Base-by-base conservation (phyloP, 768 basidiomycete species). In the Tephrocybe sp. region DNA sequence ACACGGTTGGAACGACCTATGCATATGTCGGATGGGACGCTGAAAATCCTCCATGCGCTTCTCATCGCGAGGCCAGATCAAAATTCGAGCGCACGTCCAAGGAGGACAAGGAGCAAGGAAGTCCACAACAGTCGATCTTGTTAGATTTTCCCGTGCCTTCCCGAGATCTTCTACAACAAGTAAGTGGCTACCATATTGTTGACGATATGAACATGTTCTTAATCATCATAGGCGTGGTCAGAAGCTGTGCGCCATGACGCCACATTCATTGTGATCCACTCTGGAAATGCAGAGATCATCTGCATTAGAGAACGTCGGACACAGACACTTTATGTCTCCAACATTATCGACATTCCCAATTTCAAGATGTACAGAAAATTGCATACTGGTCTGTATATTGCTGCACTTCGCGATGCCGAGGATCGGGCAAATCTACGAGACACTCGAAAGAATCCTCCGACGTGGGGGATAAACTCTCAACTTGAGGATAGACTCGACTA, bases 271-370 rank as follows among this genome's bases (percentile, higher is more conserved):
- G 37, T 44, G 2, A 37, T 50, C n/a, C 28, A 50, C 13, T 22
- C 49, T 16, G 49, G 49, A 8, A 50, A 50, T 27, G 8, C 34
- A 3, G 49, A 50, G 41, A 37, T 50, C 24, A 50, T 50, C 19
- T 2, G 32, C 19, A 43, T 43, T 11, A 25, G 49, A 19, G 43
- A 44, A 25, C 41, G 49, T n/a, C 5, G n/a, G 15, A 22, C 1
- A 8, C 40, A 44, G 21, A 50, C 49, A 13, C 42, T 50, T n/a
- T 44, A 50, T 19, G 18, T 50, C 5, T 43, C 49, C 7, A 42
- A 50, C 9, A 18, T 44, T 1, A 19, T 50, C 24, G 18, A 35
- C 0, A 22, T 50, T n/a, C 15, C 16, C 7, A 9, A 21, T 5
- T 49, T 37, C 30, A 21, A 28, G 11, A 21, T 18, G 9, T 49